Base-by-base conservation (phyloP, 176 grass and related monocot genomes). In the Oryza officinalis region DNA sequence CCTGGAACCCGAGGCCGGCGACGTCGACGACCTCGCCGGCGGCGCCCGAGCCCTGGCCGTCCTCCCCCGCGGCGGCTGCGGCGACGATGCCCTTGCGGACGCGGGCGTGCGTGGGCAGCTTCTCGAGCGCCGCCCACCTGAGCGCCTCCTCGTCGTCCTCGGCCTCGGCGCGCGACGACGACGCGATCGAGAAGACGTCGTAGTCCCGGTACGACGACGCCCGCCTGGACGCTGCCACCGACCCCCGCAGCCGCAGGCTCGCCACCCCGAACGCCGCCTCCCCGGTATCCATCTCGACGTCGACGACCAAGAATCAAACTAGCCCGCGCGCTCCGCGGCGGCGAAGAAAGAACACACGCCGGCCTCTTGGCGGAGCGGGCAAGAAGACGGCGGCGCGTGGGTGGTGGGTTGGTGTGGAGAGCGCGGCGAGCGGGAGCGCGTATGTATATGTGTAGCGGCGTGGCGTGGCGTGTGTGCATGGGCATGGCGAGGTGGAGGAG, bases 131-230 rank as follows among this genome's bases (percentile, higher is more conserved):
- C 8, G 90, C 90, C 90, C 90, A 92, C 68, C 30, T 92, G 72
- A 92, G 86, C 26, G 90, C 83, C 59, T 92, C 90, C 68, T 92
- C 90, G 12, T 92, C 90, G 63, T 92, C 90, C 28, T 86, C 90
- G 14, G 33, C 46, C 76, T 27, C 76, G 3, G 66, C 40, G 68
- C 75, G 14, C 72, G 77, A 50, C 6, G 76, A 79, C 9, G 83
- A 74, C 27, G 66, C 82, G 40, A 79, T 67, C 28, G 89, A 91
- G 81, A 91, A 91, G 13, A 81, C 86, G 69, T 85, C 89, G 20
- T 65, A 12, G 25, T 87, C 75, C 37, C 80, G 63, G 63, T 88
- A 85, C 28, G 86, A 85, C 28, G 86, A 25, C 57, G 50, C 72
- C 32, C 63, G 14, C 47, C 47, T 50, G 14, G 52, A 18, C 52